Percentiles rank a stretch among this genome's conserved stretches.
These are phyloP conservation scores for Mrakia gelida DNA, from an alignment of 768 basidiomycete species.

Conservation along the genomic window DNA sequence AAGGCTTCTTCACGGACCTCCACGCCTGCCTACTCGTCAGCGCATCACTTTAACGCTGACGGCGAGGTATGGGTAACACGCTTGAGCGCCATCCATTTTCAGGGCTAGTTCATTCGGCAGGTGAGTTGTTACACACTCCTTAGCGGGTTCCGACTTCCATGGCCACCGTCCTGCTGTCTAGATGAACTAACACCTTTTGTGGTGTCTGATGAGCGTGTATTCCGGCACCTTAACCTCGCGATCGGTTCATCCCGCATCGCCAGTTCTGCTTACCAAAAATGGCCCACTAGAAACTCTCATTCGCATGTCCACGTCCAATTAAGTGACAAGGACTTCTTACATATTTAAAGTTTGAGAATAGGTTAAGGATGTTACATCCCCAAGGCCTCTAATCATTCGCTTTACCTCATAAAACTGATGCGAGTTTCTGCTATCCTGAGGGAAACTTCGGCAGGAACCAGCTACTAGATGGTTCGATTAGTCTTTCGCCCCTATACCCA, in stretches of 20 bases:
- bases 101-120: conserved; percentile 87
- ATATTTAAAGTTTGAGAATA: too few species aligned
- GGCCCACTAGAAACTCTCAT: conserved; percentile 8
- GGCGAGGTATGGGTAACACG: conserved; percentile 79
- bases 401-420: conserved; percentile 55
- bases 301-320: background rate
- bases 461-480: conserved; percentile 92
- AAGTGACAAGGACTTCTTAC: too few species aligned
- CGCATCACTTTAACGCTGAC: conserved; percentile 61
- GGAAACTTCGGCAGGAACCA: conserved; percentile 89
- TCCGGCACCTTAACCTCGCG: conserved; percentile 41
- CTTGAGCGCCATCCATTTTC: conserved; percentile 88
- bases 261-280: conserved; percentile 10
- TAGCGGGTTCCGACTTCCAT: conserved; percentile 67
- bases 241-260: conserved; percentile 8
- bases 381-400: conserved; percentile 17
- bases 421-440: conserved; percentile 66
- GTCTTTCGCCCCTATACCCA: conserved; percentile 95
- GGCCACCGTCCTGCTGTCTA: conserved; percentile 74
- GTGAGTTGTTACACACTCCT: conserved; percentile 83
- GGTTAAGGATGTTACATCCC: too few species aligned
- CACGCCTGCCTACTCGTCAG: conserved; percentile 73
- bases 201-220: conserved; percentile 79
- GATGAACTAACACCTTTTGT: conserved; percentile 81
- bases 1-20: conserved; percentile 73